Evolutionary conservation across 2,329 filamentous ascomycete genomes (phyloP).

Genomic region (Berkeleyomyces rouxiae): DNA sequence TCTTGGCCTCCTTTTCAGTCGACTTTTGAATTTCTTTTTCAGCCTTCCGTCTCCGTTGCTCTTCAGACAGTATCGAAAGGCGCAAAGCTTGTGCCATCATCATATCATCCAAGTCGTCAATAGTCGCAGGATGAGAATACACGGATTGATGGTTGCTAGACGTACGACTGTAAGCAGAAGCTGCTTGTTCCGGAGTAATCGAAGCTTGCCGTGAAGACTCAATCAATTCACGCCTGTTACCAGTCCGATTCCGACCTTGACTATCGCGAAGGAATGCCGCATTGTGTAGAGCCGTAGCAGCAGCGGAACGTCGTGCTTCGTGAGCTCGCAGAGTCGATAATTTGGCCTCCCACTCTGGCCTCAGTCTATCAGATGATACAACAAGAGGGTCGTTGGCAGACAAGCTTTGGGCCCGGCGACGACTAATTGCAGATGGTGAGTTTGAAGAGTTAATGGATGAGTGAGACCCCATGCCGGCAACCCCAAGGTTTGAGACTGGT

Average conservation of each 20-base stretch:
- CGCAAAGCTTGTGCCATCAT: slow-evolving; percentile 98
- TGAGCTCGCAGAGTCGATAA: slow-evolving; percentile 71
- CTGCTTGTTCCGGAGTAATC: not conserved
- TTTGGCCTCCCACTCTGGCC: slow-evolving; percentile 90
- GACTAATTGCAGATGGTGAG: slow-evolving; percentile 25
- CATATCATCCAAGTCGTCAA: slow-evolving; percentile 87
- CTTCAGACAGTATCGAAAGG: slow-evolving; percentile 77
- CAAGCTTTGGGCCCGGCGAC: slow-evolving; percentile 40
- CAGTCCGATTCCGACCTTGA: slow-evolving; percentile 18
- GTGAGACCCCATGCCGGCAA: slow-evolving; percentile 74
- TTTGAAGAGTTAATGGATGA: slow-evolving; percentile 54
- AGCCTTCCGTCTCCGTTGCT: slow-evolving; percentile 74
- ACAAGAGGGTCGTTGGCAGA: slow-evolving; percentile 74
- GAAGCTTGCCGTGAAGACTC: not conserved
- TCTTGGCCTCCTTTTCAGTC: slow-evolving; percentile 63
- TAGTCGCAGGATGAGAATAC: slow-evolving; percentile 4
- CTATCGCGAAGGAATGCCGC: slow-evolving; percentile 70
- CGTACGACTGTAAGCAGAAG: not conserved
- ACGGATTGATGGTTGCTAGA: not conserved
- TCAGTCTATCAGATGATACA: slow-evolving; percentile 79
- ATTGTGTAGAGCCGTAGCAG: slow-evolving; percentile 84
- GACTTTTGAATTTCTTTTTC: slow-evolving; percentile 68
- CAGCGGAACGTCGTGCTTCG: slow-evolving; percentile 70
- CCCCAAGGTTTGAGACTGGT: slow-evolving; percentile 30
- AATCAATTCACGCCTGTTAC: not conserved